Percentiles rank a stretch among this genome's conserved stretches.
These are phyloP conservation scores for Mycena latifolia DNA, from an alignment of 768 basidiomycete species.

Conservation along the genomic window DNA sequence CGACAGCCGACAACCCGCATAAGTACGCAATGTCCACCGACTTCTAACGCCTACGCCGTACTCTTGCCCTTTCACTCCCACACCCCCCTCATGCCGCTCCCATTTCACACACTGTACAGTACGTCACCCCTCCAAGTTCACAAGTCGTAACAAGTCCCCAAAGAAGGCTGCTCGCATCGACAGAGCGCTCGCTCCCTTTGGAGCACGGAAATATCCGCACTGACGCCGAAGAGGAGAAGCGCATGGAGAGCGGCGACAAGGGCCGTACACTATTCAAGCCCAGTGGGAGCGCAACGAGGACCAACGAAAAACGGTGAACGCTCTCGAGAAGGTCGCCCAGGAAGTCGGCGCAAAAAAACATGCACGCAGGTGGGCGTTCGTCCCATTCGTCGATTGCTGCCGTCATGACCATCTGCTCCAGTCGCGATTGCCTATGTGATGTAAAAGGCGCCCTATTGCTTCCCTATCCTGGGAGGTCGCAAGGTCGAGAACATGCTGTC, in stretches of 20 bases:
- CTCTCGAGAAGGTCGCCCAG: conserved; percentile 62
- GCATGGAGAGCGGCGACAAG: conserved; percentile 43
- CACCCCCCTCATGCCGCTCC: too few relatives aligned
- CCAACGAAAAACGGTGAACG: conserved; percentile 56
- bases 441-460: conserved; percentile 60
- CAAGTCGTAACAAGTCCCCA: too few relatives aligned
- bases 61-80: too few relatives aligned
- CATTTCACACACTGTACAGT: too few relatives aligned
- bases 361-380: conserved; percentile 56
- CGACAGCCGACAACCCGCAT: too few relatives aligned
- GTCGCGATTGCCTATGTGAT: conserved; percentile 69
- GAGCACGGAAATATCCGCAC: conserved; percentile 62
- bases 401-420: too few relatives aligned
- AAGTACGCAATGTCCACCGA: too few relatives aligned
- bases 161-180: too few relatives aligned
- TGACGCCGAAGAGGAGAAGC: conserved; percentile 44
- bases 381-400: not conserved
- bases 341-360: conserved; percentile 61
- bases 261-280: conserved; percentile 49
- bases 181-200: too few relatives aligned
- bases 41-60: too few relatives aligned
- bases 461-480: conserved; percentile 54
- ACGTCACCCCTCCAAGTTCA: too few relatives aligned
- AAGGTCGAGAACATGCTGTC: conserved; percentile 64
- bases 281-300: conserved; percentile 61